A percentile compares a stretch with the other conserved stretches of the same genome.
These are phyloP conservation scores for Sporisorium reilianum DNA, from an alignment of 1,284 basidiomycete species.

Conservation along the genomic window DNA sequence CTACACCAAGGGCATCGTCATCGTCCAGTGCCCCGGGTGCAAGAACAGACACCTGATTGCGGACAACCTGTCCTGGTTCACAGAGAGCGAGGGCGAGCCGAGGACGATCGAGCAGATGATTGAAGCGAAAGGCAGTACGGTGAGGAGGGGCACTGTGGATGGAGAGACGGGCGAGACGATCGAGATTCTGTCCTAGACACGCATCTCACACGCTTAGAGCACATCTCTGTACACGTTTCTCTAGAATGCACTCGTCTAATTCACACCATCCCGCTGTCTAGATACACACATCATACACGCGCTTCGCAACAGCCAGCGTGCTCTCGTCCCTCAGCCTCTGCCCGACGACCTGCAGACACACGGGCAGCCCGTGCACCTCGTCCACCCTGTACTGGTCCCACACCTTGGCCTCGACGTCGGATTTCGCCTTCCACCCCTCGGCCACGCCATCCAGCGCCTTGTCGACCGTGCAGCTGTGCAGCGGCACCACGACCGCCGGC, in stretches of 20 bases:
- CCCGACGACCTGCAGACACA: constrained; percentile 50
- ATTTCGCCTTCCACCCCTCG: constrained; percentile 7
- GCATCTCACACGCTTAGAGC: too few relatives aligned
- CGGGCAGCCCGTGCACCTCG: constrained; percentile 36
- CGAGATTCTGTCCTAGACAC: constrained; percentile 57
- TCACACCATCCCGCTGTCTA: constrained; percentile 5
- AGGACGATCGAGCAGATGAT: constrained; percentile 67
- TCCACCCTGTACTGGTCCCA: constrained; percentile 50
- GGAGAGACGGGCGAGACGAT: constrained; percentile 62
- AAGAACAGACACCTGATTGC: constrained; percentile 76
- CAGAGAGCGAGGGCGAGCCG: constrained; percentile 56
- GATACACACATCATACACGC: constrained; percentile 25
- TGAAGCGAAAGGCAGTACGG: constrained; percentile 59
- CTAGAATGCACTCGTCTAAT: too few relatives aligned
- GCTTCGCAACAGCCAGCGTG: constrained; percentile 42
- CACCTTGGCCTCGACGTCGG: constrained; percentile 26
- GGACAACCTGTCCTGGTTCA: constrained; percentile 68
- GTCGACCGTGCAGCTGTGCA: constrained; percentile 26
- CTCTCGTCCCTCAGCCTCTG: constrained; percentile 43
- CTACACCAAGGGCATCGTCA: constrained; percentile 88
- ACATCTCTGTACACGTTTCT: too few relatives aligned
- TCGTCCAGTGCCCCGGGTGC: constrained; percentile 91
- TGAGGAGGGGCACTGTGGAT: constrained; percentile 55
- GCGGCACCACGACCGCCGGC: constrained; percentile 40
- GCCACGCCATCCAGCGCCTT: constrained; percentile 19